Conservation (phyloP, 768 basidiomycete species). For the Butyriboletus loyo region DNA sequence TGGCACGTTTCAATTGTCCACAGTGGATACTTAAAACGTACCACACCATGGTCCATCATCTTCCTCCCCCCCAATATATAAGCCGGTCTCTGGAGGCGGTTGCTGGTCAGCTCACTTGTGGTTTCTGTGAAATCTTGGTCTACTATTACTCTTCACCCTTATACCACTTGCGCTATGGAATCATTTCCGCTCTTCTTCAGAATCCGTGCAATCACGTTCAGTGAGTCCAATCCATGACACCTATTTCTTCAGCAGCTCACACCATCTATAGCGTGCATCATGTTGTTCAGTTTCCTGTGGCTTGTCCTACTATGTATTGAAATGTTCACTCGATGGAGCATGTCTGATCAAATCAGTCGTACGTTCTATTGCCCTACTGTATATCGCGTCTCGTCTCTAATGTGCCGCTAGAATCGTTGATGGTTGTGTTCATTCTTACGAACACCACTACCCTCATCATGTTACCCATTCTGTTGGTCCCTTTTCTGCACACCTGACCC, state of each 20-base stretch:
- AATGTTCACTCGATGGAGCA: conserved; percentile 45
- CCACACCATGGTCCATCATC: neutral
- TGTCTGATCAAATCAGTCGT: conserved; percentile 46
- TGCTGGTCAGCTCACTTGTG: conserved; percentile 14
- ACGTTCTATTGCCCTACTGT: conserved; percentile 15
- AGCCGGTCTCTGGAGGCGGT: conserved; percentile 16
- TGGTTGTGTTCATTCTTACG: conserved; percentile 42
- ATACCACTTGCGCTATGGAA: conserved; percentile 21
- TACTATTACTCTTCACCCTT: neutral
- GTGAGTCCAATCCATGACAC: conserved; percentile 15
- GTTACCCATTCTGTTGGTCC: conserved; percentile 43
- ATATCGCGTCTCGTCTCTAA: neutral
- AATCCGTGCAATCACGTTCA: conserved; percentile 28
- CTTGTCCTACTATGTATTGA: conserved; percentile 45
- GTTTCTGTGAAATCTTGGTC: conserved; percentile 21
- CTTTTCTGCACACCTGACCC: neutral
- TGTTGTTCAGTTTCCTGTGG: conserved; percentile 47
- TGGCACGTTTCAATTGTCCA: conserved; percentile 17
- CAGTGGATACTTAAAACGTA: conserved; percentile 4
- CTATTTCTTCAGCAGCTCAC: neutral
- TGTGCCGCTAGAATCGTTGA: conserved; percentile 31
- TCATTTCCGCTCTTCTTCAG: conserved; percentile 31
- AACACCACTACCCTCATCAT: conserved; percentile 40
- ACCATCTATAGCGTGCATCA: conserved; percentile 38
- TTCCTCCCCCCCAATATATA: conserved; percentile 5